Conservation (phyloP, 1,284 basidiomycete genomes). For the Veloporphyrellus conicus region DNA sequence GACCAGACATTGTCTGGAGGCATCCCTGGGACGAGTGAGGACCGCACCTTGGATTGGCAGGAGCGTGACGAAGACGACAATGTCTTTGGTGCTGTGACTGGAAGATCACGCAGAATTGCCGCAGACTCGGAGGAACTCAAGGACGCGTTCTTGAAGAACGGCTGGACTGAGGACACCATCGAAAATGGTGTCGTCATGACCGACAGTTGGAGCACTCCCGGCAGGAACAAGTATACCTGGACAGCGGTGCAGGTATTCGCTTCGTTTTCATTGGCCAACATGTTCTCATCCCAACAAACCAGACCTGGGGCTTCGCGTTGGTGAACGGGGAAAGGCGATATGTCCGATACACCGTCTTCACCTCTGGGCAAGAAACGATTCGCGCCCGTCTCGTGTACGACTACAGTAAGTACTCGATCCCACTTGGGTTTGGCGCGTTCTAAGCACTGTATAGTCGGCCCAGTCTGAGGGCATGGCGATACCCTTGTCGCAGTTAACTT, state of each 20-base stretch:
- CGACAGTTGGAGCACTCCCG: constrained; percentile 49
- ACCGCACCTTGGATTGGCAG: constrained; percentile 40
- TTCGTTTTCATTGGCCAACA: background rate
- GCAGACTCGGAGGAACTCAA: constrained; percentile 48
- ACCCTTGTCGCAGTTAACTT: background rate
- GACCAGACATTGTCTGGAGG: constrained; percentile 44
- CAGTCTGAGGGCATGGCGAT: constrained; percentile 8
- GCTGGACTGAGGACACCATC: constrained; percentile 53
- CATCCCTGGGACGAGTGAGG: constrained; percentile 39
- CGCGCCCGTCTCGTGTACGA: constrained; percentile 61
- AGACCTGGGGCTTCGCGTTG: constrained; percentile 70
- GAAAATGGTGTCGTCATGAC: constrained; percentile 50
- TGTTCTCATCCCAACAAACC: constrained; percentile 3
- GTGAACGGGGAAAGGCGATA: constrained; percentile 59
- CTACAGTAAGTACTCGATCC: constrained; percentile 42
- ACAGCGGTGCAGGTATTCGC: constrained; percentile 50
- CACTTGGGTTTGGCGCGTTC: background rate
- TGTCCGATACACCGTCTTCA: constrained; percentile 59
- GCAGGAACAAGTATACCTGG: constrained; percentile 51
- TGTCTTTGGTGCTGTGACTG: constrained; percentile 43
- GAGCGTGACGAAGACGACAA: constrained; percentile 38
- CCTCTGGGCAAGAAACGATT: constrained; percentile 39
- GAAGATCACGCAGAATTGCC: constrained; percentile 47
- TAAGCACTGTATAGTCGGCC: constrained; percentile 16
- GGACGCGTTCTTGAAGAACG: constrained; percentile 48